Evolutionary conservation across 352 stramenopile genomes (phyloP), one percentile per base, ranked within the genome.

Genomic region (Phytophthora tubulina): DNA sequence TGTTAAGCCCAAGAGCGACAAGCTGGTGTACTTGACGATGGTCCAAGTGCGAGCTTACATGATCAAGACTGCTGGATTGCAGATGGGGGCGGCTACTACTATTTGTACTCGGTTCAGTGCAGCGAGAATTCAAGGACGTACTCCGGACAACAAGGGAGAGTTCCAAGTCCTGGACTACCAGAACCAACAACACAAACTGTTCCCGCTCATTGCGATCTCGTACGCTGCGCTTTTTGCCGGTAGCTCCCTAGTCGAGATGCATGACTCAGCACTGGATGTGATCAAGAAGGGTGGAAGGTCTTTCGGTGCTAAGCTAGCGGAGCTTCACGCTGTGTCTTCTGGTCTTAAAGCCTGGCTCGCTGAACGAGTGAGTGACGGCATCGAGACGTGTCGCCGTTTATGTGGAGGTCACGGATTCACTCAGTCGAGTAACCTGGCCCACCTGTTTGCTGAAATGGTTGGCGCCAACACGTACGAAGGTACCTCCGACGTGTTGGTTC

Each of bases 401-500:
- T 90, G 82, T 15, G 75, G 78, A 42, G 75, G 78, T 14, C 78
- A 85, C 58, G 78, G 78, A 17, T 85, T 80, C 54, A 67, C 70
- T 1, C 67, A 79, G 36, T 77, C 75, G 3, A 80, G 75, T 50
- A 81, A 79, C 50, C 42, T 82, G 31, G 67, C 36, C 1, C 64
- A 83, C 48, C 17, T 80, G 1, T 79, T 77, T 52, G 67, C 56
- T 46, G 81, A 89, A 55, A 65, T 78, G 38, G 78, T 85, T 0
- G 80, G 80, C n/a, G 64, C 78, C 6, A 79, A 57, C 53, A 94
- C 86, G 11, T 90, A 77, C 62, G 84, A 94, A 79, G 86, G 84
- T 17, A 94, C 84, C 21, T 87, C 84, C 46, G 84, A 94, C 63
- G 85, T 94, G 56, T 74, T 94, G 32, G 76, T 90, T 31, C 80